Evolutionary conservation across 2,329 filamentous ascomycete genomes (phyloP).

Genomic region (Ceratocystis albifundus): DNA sequence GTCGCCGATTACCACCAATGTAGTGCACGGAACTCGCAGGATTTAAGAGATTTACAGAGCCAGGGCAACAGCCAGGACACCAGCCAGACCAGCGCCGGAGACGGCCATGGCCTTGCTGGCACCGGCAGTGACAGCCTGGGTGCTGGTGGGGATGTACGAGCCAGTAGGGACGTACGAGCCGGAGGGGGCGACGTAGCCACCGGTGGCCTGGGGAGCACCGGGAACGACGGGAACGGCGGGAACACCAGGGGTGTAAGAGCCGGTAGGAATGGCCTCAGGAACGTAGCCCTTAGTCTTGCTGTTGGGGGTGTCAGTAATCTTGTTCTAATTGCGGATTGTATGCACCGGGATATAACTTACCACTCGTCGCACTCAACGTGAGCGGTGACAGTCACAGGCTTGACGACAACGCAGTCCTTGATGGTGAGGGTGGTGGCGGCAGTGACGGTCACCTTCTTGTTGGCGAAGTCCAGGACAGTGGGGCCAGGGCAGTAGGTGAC

Average conservation of each 20-base stretch:
- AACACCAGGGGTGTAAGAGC: neutral
- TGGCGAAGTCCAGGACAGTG: constrained; percentile 52
- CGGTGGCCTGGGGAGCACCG: constrained; percentile 27
- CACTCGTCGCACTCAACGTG: constrained; percentile 44
- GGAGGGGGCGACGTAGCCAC: constrained; percentile 31
- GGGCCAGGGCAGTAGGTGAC: constrained; percentile 62
- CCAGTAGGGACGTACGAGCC: constrained; percentile 27
- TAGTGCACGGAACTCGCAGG: neutral
- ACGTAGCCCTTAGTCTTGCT: constrained; percentile 24
- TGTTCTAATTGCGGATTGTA: neutral
- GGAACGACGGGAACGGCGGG: constrained; percentile 23
- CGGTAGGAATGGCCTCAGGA: constrained; percentile 24
- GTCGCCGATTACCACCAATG: neutral
- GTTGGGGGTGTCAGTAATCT: constrained; percentile 5
- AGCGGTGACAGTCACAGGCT: constrained; percentile 44
- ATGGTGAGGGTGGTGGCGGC: constrained; percentile 58
- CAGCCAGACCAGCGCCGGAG: constrained; percentile 49
- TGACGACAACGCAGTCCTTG: constrained; percentile 57
- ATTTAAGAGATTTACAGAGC: constrained; percentile 43
- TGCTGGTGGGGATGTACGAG: constrained; percentile 38
- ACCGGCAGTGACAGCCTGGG: constrained; percentile 37
- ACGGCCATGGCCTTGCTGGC: constrained; percentile 46
- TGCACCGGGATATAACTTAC: constrained; percentile 31
- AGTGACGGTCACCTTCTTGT: constrained; percentile 58
- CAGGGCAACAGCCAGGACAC: constrained; percentile 42